Conservation (phyloP, 331 rosid species). For the Prunus yedoensis region DNA sequence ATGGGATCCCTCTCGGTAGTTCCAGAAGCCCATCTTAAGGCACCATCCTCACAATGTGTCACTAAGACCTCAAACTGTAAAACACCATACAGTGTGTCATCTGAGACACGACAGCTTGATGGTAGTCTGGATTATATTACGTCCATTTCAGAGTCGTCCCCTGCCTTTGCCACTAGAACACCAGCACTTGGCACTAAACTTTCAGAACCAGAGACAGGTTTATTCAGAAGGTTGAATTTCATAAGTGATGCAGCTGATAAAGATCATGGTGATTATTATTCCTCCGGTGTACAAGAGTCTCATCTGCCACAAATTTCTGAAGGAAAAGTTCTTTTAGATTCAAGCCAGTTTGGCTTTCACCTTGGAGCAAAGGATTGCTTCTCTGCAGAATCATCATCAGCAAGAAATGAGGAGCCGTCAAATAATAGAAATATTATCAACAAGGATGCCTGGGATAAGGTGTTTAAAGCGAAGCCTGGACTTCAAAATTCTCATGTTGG, state of each 20-base stretch:
- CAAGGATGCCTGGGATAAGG: slow-evolving; percentile 33
- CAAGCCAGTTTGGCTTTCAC: slow-evolving; percentile 40
- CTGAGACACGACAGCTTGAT: slow-evolving; percentile 38
- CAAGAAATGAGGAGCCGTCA: slow-evolving; percentile 39
- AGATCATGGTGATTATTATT: slow-evolving; percentile 33
- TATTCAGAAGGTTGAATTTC: slow-evolving; percentile 29
- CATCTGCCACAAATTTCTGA: slow-evolving; percentile 30
- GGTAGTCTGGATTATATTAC: slow-evolving; percentile 24
- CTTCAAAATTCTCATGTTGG: slow-evolving; percentile 34
- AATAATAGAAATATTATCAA: slow-evolving; percentile 26
- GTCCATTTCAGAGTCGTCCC: slow-evolving; percentile 24
- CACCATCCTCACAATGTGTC: slow-evolving; percentile 30
- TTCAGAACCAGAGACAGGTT: slow-evolving; percentile 32
- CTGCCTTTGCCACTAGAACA: slow-evolving; percentile 28
- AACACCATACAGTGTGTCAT: slow-evolving; percentile 28
- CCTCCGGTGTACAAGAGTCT: slow-evolving; percentile 31
- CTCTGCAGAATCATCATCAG: slow-evolving; percentile 19
- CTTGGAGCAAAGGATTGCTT: slow-evolving; percentile 48
- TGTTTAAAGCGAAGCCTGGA: slow-evolving; percentile 40
- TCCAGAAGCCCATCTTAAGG: slow-evolving; percentile 36
- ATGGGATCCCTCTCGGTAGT: slow-evolving; percentile 37
- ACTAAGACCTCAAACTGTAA: slow-evolving; percentile 30
- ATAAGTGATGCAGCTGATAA: slow-evolving; percentile 32
- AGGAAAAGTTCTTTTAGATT: slow-evolving; percentile 32
- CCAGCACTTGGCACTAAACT: slow-evolving; percentile 34